Percentiles rank a stretch among this genome's conserved stretches.
These are phyloP conservation scores for Penicillium sp. DNA, from an alignment of 2,329 filamentous ascomycete species.

Conservation along the genomic window DNA sequence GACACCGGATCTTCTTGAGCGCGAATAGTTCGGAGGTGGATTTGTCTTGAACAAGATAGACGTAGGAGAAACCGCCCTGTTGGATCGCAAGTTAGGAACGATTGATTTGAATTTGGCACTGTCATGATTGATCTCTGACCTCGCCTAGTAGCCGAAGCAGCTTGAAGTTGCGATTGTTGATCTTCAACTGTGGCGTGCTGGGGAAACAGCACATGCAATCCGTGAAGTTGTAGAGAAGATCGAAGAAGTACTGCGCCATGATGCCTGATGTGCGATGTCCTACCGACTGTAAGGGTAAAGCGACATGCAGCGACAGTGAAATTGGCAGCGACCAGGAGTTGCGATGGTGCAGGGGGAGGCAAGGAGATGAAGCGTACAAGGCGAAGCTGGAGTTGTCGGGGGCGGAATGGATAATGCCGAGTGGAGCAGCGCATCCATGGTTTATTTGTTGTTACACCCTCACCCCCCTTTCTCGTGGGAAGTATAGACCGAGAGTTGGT, in stretches of 20 bases:
- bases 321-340: background rate
- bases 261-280: conserved; percentile 3
- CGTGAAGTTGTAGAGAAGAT: conserved; percentile 83
- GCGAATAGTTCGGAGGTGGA: conserved; percentile 77
- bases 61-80: conserved; percentile 94
- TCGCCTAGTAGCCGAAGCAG: conserved; percentile 89
- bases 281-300: background rate
- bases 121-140: conserved; percentile 45
- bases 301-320: background rate
- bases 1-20: conserved; percentile 97
- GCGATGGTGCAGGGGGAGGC: conserved; percentile 4
- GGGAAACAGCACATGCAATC: conserved; percentile 97
- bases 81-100: conserved; percentile 7
- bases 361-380: conserved; percentile 3
- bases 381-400: conserved; percentile 2
- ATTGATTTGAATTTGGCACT: background rate
- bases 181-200: conserved; percentile 85
- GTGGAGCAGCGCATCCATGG: conserved; percentile 13
- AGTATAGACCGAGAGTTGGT: background rate
- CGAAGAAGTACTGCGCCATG: conserved; percentile 81
- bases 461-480: conserved; percentile 9
- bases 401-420: conserved; percentile 14
- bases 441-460: conserved; percentile 19
- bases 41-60: conserved; percentile 95
- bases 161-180: conserved; percentile 93